Evolutionary conservation across 306 rosid genomes (phyloP).

Genomic region (Cucurbita maxima): DNA sequence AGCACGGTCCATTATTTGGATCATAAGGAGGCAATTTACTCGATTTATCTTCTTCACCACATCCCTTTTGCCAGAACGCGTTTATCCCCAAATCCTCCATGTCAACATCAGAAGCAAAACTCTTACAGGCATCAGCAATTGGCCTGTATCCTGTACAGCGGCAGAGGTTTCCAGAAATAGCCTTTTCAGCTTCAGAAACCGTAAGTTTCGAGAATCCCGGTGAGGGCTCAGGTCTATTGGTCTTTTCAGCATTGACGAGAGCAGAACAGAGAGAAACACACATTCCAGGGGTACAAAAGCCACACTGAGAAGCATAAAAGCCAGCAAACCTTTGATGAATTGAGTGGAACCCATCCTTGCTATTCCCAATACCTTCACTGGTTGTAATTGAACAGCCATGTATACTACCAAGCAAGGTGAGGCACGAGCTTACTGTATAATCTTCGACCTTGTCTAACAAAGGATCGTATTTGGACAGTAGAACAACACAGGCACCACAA

Average conservation of each 20-base stretch:
- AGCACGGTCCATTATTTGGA: constrained; percentile 4
- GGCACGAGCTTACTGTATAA: constrained; percentile 63
- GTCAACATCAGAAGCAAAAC: constrained; percentile 73
- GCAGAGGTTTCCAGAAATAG: constrained; percentile 79
- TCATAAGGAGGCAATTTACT: constrained; percentile 36
- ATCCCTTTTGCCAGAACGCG: constrained; percentile 60
- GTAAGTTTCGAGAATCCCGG: constrained; percentile 59
- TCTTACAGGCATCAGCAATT: constrained; percentile 86
- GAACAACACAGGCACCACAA: constrained; percentile 82
- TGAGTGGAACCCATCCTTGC: constrained; percentile 62
- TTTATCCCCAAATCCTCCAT: constrained; percentile 84
- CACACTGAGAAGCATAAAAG: constrained; percentile 85
- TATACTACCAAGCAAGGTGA: constrained; percentile 59
- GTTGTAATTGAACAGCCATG: constrained; percentile 65
- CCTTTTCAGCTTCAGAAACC: constrained; percentile 53
- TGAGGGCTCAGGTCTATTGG: constrained; percentile 32
- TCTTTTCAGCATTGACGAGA: constrained; percentile 59
- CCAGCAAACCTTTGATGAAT: constrained; percentile 71
- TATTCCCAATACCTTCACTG: constrained; percentile 75
- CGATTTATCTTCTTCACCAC: constrained; percentile 23
- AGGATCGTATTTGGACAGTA: constrained; percentile 62
- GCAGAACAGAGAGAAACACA: constrained; percentile 63
- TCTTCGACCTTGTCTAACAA: constrained; percentile 39
- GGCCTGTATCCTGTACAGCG: constrained; percentile 85
- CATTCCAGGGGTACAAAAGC: constrained; percentile 88